A percentile compares a stretch with the other conserved stretches of the same genome.
These are phyloP conservation scores for Glebionis coronaria DNA, from an alignment of 129 eudicot genomes.

Conservation along the genomic window DNA sequence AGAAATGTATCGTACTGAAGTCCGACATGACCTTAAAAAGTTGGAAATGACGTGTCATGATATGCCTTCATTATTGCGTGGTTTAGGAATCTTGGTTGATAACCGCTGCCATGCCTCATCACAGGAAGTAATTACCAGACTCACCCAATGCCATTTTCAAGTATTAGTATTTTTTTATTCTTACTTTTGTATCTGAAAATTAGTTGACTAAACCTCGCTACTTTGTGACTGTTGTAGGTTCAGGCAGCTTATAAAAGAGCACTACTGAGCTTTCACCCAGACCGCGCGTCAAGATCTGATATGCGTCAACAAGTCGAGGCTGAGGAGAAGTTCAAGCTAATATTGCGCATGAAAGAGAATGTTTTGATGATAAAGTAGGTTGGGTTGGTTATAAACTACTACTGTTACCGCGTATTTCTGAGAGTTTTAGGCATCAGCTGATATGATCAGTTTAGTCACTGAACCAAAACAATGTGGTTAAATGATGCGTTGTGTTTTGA, in stretches of 20 bases:
- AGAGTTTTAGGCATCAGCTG: not conserved
- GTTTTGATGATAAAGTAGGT: not conserved
- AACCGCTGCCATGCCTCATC: slow-evolving; percentile 34
- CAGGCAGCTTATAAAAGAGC: slow-evolving; percentile 81
- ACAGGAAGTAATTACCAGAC: slow-evolving; percentile 43
- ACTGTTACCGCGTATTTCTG: not conserved
- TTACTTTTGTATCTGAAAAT: not conserved
- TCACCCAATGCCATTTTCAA: not conserved
- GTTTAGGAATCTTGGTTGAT: slow-evolving; percentile 48
- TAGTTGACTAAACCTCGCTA: not conserved
- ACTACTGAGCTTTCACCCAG: slow-evolving; percentile 78
- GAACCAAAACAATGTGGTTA: not conserved
- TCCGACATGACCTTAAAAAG: slow-evolving; percentile 46
- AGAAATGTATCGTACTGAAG: slow-evolving; percentile 54
- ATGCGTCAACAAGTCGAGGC: slow-evolving; percentile 81
- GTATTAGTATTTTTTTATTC: not conserved
- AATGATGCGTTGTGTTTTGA: not conserved
- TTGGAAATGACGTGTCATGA: slow-evolving; percentile 53
- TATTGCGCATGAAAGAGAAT: slow-evolving; percentile 77
- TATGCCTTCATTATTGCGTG: slow-evolving; percentile 65
- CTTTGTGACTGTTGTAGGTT: slow-evolving; percentile 47
- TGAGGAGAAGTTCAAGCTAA: slow-evolving; percentile 93
- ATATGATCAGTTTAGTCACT: not conserved
- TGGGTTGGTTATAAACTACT: not conserved
- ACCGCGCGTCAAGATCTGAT: slow-evolving; percentile 63